Percentiles rank a stretch among this genome's conserved stretches.
Conservation (phyloP, 176 grass and related monocot genomes). For the Rhynchospora tenuis region DNA sequence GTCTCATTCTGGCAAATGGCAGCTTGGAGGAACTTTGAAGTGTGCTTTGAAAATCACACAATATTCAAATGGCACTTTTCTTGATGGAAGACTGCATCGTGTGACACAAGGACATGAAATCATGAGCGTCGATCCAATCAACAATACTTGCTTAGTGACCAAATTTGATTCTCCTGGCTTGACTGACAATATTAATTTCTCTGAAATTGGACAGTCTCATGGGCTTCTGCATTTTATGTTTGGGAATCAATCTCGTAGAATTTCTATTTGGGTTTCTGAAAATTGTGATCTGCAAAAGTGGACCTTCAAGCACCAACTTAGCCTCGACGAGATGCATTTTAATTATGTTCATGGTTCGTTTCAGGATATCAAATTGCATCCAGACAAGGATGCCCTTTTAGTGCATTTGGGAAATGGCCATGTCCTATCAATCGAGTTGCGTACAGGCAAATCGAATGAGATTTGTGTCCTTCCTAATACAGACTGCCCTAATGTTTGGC, state of each 20-base stretch:
- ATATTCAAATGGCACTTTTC: neutral
- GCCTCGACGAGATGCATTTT: conserved; percentile 12
- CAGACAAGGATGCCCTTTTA: no score
- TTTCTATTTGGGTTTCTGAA: conserved; percentile 4
- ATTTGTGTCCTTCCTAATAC: no score
- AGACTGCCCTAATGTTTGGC: no score
- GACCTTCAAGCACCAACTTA: neutral
- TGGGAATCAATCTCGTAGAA: neutral
- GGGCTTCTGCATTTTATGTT: conserved; percentile 19
- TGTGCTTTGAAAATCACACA: conserved; percentile 5
- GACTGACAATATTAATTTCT: neutral
- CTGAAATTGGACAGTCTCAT: neutral
- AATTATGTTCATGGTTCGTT: neutral
- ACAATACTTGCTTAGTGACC: no score
- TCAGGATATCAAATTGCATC: no score
- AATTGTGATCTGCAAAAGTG: neutral
- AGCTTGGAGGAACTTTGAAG: neutral
- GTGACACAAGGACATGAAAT: neutral
- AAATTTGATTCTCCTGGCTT: neutral
- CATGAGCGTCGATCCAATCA: neutral
- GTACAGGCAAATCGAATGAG: no score
- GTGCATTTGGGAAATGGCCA: no score
- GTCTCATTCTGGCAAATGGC: neutral
- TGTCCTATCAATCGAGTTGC: no score
- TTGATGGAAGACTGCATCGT: neutral